Base-by-base conservation (phyloP, 2,329 filamentous ascomycete species). In the Alternaria dauci region DNA sequence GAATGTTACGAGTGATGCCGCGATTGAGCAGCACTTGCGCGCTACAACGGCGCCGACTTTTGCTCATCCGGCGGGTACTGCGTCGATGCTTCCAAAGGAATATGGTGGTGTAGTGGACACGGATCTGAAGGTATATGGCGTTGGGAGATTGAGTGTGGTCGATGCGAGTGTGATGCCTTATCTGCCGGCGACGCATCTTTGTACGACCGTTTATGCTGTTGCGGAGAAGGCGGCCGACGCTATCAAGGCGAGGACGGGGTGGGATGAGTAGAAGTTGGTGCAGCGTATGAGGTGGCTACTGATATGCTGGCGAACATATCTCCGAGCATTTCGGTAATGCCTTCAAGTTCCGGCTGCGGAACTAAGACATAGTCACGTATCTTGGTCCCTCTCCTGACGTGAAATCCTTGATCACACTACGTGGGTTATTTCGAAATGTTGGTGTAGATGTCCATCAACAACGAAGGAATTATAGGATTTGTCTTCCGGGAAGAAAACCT, bases 141-240 rank as follows among this genome's bases (percentile, higher is more conserved):
- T 67, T 2, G 36, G 57, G 14, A 50, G 59, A 16, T 32, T 75
- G 14, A 55, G 52, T 26, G 39, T 55, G 25, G 52, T 44, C 11
- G 52, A 47, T 26, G 44, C 52, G 4, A 55, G 52, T 36, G 26
- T 55, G 18, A 36, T 47, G 9, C 42, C 52, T 8, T 38, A 47
- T 11, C 7, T 55, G 26, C 52, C 52, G 5, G 41, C 41, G 11
- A 55, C 52, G 16, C 52, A 73, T 61, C 47, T 65, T n/a, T 65
- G 61, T 44, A 62, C 61, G 2, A 70, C 66, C 16, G 66, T 72
- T 14, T 73, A 73, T 63, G 70, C 70, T 14, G 52, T 72, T 51
- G 63, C 68, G 3, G 68, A 73, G 32, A 36, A 36, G 32, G 32
- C 32, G 0, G 32, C 32, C 0, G 32, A 36, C 0, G 32, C 14